Conservation (phyloP, 2,329 filamentous ascomycete genomes). For the Acrodontium crateriforme region DNA sequence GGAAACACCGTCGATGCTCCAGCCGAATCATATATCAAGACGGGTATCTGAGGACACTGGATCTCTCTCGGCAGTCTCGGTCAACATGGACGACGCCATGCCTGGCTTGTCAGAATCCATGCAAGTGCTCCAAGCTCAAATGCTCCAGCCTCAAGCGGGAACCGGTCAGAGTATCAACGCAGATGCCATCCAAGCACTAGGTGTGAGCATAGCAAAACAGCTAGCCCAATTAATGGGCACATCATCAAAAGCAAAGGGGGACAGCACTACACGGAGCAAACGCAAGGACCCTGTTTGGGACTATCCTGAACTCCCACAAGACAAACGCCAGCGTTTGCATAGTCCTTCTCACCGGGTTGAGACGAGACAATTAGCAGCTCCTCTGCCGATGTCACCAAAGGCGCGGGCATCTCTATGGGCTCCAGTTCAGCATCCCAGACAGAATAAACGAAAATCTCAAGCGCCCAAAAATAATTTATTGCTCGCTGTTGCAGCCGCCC, state of each 20-base stretch:
- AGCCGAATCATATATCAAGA: neutral
- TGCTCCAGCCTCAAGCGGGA: conserved; percentile 5
- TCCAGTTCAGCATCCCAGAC: conserved; percentile 5
- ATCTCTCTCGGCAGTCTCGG: too few species aligned
- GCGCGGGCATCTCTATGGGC: conserved; percentile 11
- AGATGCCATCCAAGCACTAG: conserved; percentile 19
- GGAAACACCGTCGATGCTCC: neutral
- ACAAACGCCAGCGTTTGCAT: conserved; percentile 6
- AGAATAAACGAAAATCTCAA: conserved; percentile 1
- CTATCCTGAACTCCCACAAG: conserved; percentile 13
- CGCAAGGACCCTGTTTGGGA: conserved; percentile 13
- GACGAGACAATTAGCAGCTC: neutral
- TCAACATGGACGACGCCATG: conserved; percentile 1
- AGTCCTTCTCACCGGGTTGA: conserved; percentile 3
- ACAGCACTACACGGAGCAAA: conserved; percentile 1
- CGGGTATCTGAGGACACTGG: neutral
- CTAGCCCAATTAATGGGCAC: conserved; percentile 19
- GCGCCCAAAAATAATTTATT: neutral
- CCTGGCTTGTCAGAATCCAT: conserved; percentile 1
- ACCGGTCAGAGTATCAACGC: conserved; percentile 8
- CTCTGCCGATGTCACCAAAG: conserved; percentile 5
- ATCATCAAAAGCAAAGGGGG: conserved; percentile 7
- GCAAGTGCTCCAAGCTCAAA: conserved; percentile 4
- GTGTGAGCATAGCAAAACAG: conserved; percentile 22
- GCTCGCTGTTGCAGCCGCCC: neutral